Conservation (phyloP, 2,329 filamentous ascomycete genomes). For the Huntiella savannae region DNA sequence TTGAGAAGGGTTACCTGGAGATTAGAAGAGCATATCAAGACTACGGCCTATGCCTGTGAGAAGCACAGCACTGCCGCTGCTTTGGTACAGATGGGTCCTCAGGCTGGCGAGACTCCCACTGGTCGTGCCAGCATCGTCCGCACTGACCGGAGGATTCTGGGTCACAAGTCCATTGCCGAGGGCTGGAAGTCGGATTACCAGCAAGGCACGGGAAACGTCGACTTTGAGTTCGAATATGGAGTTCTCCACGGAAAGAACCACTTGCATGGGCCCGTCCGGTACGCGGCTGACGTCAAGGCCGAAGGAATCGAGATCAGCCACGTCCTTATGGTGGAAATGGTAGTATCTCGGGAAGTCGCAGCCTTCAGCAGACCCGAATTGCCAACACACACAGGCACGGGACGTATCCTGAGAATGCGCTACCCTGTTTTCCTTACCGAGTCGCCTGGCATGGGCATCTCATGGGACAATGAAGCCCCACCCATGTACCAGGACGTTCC, state of each 20-base stretch:
- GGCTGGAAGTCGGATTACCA: slow-evolving; percentile 70
- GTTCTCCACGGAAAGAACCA: slow-evolving; percentile 20
- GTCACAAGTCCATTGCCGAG: slow-evolving; percentile 59
- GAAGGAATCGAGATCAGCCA: slow-evolving; percentile 67
- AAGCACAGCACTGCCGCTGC: slow-evolving; percentile 33
- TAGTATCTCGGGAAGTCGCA: slow-evolving; percentile 78
- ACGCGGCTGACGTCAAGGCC: slow-evolving; percentile 58
- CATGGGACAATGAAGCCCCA: slow-evolving; percentile 91
- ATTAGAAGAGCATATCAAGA: slow-evolving; percentile 71
- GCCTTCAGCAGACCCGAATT: slow-evolving; percentile 48
- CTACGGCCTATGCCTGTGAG: slow-evolving; percentile 58
- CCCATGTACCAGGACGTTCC: slow-evolving; percentile 90
- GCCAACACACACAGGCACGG: slow-evolving; percentile 72
- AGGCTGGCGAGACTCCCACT: slow-evolving; percentile 19
- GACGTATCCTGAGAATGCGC: slow-evolving; percentile 79
- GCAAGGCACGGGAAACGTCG: slow-evolving; percentile 38
- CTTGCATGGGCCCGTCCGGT: slow-evolving; percentile 23
- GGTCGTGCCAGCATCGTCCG: slow-evolving; percentile 49
- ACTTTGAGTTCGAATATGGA: slow-evolving; percentile 52
- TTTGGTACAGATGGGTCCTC: slow-evolving; percentile 19
- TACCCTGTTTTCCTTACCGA: slow-evolving; percentile 72
- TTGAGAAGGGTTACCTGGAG: slow-evolving; percentile 85
- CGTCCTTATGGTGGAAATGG: slow-evolving; percentile 76
- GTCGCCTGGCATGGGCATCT: slow-evolving; percentile 69
- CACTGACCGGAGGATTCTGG: slow-evolving; percentile 57